These are phyloP conservation scores for Pelargonium myrrhifolium DNA, from an alignment of 441 rosid species.

Conservation along the genomic window DNA sequence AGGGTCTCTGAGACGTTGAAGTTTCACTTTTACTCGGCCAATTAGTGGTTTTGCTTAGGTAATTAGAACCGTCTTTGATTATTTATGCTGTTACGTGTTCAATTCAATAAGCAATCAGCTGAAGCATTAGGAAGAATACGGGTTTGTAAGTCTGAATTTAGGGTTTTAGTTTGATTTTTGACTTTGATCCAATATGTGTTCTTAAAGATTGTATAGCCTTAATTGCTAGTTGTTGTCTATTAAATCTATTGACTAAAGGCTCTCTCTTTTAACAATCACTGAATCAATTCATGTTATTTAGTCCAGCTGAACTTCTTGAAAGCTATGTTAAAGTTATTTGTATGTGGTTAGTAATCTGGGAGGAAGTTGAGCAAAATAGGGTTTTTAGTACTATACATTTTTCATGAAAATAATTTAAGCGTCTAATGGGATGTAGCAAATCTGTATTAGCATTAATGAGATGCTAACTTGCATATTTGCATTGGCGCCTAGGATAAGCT, in stretches of 20 bases:
- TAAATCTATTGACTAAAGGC: background rate
- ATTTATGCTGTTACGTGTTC: background rate
- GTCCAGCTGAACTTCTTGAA: background rate
- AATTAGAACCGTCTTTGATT: background rate
- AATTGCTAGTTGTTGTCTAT: background rate
- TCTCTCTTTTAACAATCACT: background rate
- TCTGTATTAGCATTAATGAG: background rate
- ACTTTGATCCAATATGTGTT: background rate
- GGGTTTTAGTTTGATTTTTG: slow-evolving; percentile 6
- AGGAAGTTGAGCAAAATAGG: background rate
- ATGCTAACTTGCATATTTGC: background rate
- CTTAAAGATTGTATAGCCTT: background rate
- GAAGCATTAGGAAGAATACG: background rate
- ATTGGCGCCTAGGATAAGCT: background rate
- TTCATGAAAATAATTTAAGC: background rate
- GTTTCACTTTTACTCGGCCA: background rate
- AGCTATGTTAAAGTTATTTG: background rate
- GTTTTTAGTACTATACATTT: background rate
- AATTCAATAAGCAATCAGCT: background rate
- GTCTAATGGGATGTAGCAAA: background rate
- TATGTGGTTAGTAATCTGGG: background rate
- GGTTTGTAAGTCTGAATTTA: background rate
- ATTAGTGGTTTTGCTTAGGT: background rate
- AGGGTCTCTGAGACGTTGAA: background rate
- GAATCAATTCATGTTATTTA: background rate